phyloP scores from a whole-genome alignment of 2,329 filamentous ascomycete genomes.

The Epichloe hybrida region DNA sequence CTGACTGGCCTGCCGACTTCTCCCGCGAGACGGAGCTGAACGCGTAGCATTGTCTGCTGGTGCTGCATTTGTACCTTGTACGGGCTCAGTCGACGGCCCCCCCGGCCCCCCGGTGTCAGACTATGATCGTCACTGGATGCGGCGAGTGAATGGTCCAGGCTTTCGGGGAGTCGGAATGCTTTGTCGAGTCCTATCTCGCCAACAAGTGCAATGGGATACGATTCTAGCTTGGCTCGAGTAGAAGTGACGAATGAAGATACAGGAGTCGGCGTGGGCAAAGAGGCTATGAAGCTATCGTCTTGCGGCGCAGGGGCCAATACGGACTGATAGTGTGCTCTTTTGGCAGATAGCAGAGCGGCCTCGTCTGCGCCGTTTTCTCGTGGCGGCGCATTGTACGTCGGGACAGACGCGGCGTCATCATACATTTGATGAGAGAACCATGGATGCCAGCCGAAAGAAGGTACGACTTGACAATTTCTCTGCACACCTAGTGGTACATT shows the following conservation, averaged over 20 bases:
- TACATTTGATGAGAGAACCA: constrained; percentile 75
- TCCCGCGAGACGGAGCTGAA: constrained; percentile 59
- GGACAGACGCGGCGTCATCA: constrained; percentile 34
- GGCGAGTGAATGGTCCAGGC: constrained; percentile 29
- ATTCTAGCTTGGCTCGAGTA: constrained; percentile 39
- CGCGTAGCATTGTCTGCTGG: constrained; percentile 50
- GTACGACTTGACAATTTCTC: constrained; percentile 28
- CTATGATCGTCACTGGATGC: constrained; percentile 13
- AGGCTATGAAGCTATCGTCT: constrained; percentile 28
- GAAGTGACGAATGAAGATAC: constrained; percentile 44
- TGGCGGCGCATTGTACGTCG: constrained; percentile 20
- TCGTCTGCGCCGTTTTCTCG: constrained; percentile 8
- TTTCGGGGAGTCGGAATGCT: constrained; percentile 57
- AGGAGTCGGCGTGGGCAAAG: constrained; percentile 45
- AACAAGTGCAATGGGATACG: constrained; percentile 51
- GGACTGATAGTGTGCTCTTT: constrained; percentile 48
- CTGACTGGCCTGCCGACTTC: constrained; percentile 52
- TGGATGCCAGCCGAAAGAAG: constrained; percentile 78
- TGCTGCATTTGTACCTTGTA: constrained; percentile 56
- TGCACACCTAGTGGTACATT: not conserved
- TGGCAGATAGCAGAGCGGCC: constrained; percentile 20
- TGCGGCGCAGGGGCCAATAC: constrained; percentile 44
- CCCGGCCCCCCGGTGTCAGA: constrained; percentile 58
- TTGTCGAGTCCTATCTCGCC: constrained; percentile 72
- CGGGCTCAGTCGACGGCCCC: constrained; percentile 53